Evolutionary conservation across 1,139 yeast genomes (phyloP), one percentile per base, ranked within the genome.

Genomic region (Debaryomycetaceae sp.): DNA sequence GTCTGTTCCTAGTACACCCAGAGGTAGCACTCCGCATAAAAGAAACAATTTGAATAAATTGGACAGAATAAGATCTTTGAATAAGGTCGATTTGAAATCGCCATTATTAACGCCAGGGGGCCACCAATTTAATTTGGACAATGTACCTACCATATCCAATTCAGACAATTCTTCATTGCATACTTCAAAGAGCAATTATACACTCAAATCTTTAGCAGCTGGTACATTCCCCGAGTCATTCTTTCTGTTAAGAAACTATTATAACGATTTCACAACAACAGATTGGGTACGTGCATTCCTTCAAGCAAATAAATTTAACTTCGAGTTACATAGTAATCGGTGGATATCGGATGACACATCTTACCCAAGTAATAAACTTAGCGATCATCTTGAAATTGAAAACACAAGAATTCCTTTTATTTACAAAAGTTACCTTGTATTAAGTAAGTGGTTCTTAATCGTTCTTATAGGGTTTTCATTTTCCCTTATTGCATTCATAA

Each of bases 191-290:
- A 52, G 62, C 13, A 51, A 50, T 32, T 48, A 47, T 26, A 49
- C 61, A 5, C 41, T 53, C 14, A 40, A 50, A 7, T 55, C 63
- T 2, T 43, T 50, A 22, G 38, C 59, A 13, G 38, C 58, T 11
- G 48, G 45, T 9, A 36, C 49, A 8, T 51, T 51, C 8, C 59
- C 59, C 3, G 53, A 50, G 14, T 40, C 52, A 3, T 42, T 61
- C 15, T 53, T 52, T 37, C 37, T 55, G 6, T 42, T 57, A 31
- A 47, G 74, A 31, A 65, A 61, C 48, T 76, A 65, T 58, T 79
- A 79, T 53, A 81, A 80, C 53, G 83, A 80, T 54, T 80, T 79
- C 56, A 79, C 86, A 17, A 78, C 84, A n/a, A 76, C 79, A n/a
- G 86, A 80, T 59, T 80, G 85, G 85, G 73, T 78, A 3, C 67